These are phyloP conservation scores for Pugionium cornutum DNA, from an alignment of 345 rosid species.

Conservation along the genomic window DNA sequence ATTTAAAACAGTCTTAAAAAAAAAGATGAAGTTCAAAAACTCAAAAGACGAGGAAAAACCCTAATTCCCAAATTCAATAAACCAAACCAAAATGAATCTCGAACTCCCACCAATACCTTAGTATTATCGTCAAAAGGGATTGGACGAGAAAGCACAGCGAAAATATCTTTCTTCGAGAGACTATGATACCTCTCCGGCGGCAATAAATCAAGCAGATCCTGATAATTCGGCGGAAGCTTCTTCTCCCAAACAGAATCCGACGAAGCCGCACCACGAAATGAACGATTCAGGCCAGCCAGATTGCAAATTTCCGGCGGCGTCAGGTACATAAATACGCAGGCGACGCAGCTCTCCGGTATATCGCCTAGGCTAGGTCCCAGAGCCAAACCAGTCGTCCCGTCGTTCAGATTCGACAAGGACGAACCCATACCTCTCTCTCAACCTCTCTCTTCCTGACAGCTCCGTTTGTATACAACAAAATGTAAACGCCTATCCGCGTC, in stretches of 20 bases:
- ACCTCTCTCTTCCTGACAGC: background rate
- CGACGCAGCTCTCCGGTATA: slow-evolving; percentile 94
- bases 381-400: slow-evolving; percentile 47
- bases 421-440: slow-evolving; percentile 57
- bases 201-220: slow-evolving; percentile 64
- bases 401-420: slow-evolving; percentile 68
- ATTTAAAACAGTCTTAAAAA: too few relatives aligned
- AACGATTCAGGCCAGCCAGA: slow-evolving; percentile 72
- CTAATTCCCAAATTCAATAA: background rate
- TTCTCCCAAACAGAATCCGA: slow-evolving; percentile 87
- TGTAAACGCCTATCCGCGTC: too few relatives aligned
- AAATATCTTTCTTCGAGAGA: slow-evolving; percentile 69
- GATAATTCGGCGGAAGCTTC: slow-evolving; percentile 73
- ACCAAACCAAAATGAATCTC: too few relatives aligned
- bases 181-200: slow-evolving; percentile 57
- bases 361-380: slow-evolving; percentile 75
- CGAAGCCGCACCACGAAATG: slow-evolving; percentile 88
- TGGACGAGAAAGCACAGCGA: slow-evolving; percentile 73
- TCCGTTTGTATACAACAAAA: too few relatives aligned
- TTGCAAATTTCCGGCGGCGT: slow-evolving; percentile 95
- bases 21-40: too few relatives aligned
- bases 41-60: background rate
- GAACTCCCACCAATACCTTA: slow-evolving; percentile 47
- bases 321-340: slow-evolving; percentile 73
- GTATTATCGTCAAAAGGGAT: slow-evolving; percentile 66